Evolutionary conservation across 768 basidiomycete species (phyloP).

Genomic region (Suillus tomentosus): DNA sequence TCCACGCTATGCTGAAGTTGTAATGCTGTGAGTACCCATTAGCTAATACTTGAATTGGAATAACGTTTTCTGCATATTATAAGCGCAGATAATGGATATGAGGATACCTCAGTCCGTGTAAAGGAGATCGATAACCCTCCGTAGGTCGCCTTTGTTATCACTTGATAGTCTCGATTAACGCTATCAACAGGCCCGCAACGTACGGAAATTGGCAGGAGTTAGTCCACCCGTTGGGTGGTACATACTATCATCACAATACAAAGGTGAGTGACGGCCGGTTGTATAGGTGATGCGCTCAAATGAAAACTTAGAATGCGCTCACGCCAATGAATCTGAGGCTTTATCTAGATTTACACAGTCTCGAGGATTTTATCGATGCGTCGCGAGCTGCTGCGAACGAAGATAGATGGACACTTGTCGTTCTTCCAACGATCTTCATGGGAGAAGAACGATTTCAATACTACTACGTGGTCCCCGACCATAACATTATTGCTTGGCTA

Average conservation of each 20-base stretch:
- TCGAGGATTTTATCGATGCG: neutral
- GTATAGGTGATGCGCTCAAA: neutral
- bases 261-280: neutral
- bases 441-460: neutral
- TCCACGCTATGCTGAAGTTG: neutral
- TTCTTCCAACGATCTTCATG: neutral
- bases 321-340: neutral
- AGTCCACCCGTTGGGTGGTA: neutral
- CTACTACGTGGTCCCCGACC: neutral
- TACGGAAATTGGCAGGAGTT: no score
- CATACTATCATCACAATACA: neutral
- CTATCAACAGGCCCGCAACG: neutral
- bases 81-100: neutral
- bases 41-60: neutral
- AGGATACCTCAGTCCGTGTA: neutral
- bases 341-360: neutral
- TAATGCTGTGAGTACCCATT: neutral
- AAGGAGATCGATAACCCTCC: neutral
- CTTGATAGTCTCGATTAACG: neutral
- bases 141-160: neutral
- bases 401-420: neutral
- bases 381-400: neutral
- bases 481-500: neutral
- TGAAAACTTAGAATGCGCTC: neutral
- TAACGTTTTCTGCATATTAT: neutral